These are phyloP conservation scores for Cordyceps javanica DNA, from an alignment of 2,329 filamentous ascomycete species.

Conservation along the genomic window DNA sequence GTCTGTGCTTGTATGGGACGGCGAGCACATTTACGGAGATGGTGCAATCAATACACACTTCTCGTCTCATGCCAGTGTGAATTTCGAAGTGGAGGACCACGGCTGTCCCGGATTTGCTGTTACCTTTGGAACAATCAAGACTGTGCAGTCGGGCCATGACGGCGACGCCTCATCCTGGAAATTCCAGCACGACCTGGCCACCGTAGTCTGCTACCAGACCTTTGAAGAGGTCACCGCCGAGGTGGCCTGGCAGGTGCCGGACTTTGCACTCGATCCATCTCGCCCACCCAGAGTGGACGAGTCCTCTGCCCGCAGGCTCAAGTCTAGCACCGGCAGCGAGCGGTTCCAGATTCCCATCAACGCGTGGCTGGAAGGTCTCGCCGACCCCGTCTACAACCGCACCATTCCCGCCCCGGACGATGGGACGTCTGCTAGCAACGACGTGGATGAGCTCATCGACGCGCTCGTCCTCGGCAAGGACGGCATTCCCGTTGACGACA, in stretches of 20 bases:
- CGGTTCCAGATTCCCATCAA: constrained; percentile 18
- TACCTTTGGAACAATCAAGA: constrained; percentile 3
- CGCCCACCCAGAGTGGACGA: constrained; percentile 13
- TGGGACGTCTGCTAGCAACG: constrained; percentile 9
- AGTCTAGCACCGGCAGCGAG: constrained; percentile 13
- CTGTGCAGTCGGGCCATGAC: constrained; percentile 6
- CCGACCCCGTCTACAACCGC: constrained; percentile 17
- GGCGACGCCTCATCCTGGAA: constrained; percentile 8
- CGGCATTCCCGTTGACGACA: constrained; percentile 13
- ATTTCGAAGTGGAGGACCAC: background rate
- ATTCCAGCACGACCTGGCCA: constrained; percentile 19
- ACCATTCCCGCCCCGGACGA: constrained; percentile 13
- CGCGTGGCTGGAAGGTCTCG: constrained; percentile 17
- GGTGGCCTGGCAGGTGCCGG: constrained; percentile 18
- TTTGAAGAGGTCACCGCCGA: constrained; percentile 19
- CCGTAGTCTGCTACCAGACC: constrained; percentile 20
- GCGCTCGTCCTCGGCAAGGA: constrained; percentile 16
- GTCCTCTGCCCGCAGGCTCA: constrained; percentile 13
- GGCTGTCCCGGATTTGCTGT: background rate
- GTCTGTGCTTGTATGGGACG: constrained; percentile 18
- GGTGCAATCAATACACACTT: constrained; percentile 17
- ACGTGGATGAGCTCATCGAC: constrained; percentile 18
- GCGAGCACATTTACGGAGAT: constrained; percentile 15
- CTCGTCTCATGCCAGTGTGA: background rate
- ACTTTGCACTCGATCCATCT: constrained; percentile 15